Evolutionary conservation across 306 rosid genomes (phyloP).

Genomic region (Glycine tomentella): DNA sequence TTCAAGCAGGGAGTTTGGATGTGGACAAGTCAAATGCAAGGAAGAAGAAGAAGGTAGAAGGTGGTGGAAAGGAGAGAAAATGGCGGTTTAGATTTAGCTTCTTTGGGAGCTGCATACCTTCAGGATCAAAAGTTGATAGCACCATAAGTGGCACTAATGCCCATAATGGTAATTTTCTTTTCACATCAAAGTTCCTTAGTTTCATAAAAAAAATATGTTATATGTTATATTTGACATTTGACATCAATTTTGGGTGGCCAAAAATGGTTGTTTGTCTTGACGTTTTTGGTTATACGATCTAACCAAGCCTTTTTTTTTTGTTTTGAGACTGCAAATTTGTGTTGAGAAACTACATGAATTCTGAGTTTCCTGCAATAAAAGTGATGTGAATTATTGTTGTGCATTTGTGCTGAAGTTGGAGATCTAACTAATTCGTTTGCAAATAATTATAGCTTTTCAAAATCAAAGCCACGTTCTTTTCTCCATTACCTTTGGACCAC

Average conservation of each 20-base stretch:
- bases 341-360: conserved; percentile 31
- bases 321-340: conserved; percentile 41
- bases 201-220: neutral
- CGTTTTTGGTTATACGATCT: conserved; percentile 1
- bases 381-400: conserved; percentile 30
- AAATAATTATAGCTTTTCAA: conserved; percentile 15
- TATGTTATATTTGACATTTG: conserved; percentile 29
- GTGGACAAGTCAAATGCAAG: conserved; percentile 63
- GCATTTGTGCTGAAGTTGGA: conserved; percentile 10
- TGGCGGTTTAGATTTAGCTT: conserved; percentile 73
- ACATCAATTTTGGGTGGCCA: conserved; percentile 32
- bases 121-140: conserved; percentile 86
- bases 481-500: conserved; percentile 30
- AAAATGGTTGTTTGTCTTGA: neutral
- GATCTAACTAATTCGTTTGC: conserved; percentile 3
- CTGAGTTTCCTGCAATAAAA: conserved; percentile 27
- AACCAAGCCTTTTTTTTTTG: neutral
- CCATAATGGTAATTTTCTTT: conserved; percentile 63
- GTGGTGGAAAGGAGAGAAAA: conserved; percentile 60
- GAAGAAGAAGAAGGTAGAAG: conserved; percentile 59
- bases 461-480: conserved; percentile 8
- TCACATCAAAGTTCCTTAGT: conserved; percentile 29
- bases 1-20: conserved; percentile 71
- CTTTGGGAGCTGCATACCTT: conserved; percentile 75
- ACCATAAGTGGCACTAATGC: conserved; percentile 59